Base-by-base conservation (phyloP, 1,284 basidiomycete genomes). In the Acaromyces ingoldii region DNA sequence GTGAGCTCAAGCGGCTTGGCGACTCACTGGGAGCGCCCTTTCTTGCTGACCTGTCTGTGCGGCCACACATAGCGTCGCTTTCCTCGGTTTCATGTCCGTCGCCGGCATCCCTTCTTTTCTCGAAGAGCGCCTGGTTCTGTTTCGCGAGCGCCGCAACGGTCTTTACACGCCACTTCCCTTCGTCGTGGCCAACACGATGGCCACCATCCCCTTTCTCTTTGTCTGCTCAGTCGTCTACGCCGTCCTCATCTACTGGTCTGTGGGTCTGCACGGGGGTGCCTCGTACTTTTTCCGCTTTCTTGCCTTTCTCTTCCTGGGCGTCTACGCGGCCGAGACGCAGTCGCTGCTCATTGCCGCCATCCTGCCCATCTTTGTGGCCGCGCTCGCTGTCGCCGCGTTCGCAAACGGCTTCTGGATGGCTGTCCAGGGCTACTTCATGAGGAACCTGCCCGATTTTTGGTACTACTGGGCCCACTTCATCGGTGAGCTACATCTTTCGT, bases 321-420 rank as follows among this genome's bases (percentile, higher is more conserved):
- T 85, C 9, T 72, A 81, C 31, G 79, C 80, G 1, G 84, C 83
- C 2, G 83, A 85, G 65, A 79, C 78, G 22, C 82, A 84, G 61
- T 77, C 77, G 6, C 67, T 82, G 19, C 70, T 85, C 21, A 72
- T 85, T 41, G 80, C 83, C 0, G 77, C 82, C 0, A 43, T 80
- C 10, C 52, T 85, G 0, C 84, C 84, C 0, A 80, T 83, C 46
- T 84, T 85, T 57, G 81, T 85, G 31, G 83, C 82, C 0, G 79
- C 83, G 1, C 76, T 85, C 2, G 83, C 83, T 0, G 76, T 85
- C 2, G 74, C 78, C 17, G 77, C 80, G 1, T 85, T 84, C 65
- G 56, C 81, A 33, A 84, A 84, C 62, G 83, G 83, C 0, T 81
- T 84, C 55, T 84, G 82, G 82, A 84, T 84, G 82, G 78, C 45